Percentiles rank a stretch among this genome's conserved stretches.
These are phyloP conservation scores for Plasmodiophora brassicae DNA, from an alignment of 208 protist species.

Conservation along the genomic window DNA sequence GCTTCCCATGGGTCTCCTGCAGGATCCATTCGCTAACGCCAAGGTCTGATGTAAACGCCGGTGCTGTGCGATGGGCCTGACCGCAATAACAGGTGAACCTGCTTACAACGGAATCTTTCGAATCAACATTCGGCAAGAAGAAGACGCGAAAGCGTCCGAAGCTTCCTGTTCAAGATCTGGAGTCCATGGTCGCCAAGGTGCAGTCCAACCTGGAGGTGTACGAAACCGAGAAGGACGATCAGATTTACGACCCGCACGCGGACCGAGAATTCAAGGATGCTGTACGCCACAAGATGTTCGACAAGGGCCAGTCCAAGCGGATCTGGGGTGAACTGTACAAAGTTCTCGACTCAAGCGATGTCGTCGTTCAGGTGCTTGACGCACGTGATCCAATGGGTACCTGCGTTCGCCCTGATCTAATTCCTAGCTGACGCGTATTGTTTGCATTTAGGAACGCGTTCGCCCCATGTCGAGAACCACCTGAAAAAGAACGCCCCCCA, in stretches of 20 bases:
- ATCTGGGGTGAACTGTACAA: constrained; percentile 99
- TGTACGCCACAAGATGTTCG: constrained; percentile 61
- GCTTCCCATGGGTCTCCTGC: constrained; percentile 78
- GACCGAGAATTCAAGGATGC: background rate
- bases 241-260: background rate
- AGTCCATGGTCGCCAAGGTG: constrained; percentile 15
- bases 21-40: background rate
- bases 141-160: constrained; percentile 79
- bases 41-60: no score
- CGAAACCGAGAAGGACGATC: constrained; percentile 37
- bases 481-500: constrained; percentile 69
- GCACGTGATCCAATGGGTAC: constrained; percentile 94
- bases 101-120: constrained; percentile 85
- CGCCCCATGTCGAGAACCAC: constrained; percentile 59
- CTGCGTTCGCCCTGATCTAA: background rate
- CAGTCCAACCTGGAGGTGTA: constrained; percentile 14
- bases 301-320: constrained; percentile 94
- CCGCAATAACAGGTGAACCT: no score
- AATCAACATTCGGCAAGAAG: constrained; percentile 89
- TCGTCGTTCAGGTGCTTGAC: constrained; percentile 95
- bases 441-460: constrained; percentile 73
- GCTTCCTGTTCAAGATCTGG: constrained; percentile 39
- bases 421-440: background rate
- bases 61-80: no score
- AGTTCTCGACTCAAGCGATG: constrained; percentile 98